Evolutionary conservation across 345 rosid genomes (phyloP).

Genomic region (Sisymbrium altissimum): DNA sequence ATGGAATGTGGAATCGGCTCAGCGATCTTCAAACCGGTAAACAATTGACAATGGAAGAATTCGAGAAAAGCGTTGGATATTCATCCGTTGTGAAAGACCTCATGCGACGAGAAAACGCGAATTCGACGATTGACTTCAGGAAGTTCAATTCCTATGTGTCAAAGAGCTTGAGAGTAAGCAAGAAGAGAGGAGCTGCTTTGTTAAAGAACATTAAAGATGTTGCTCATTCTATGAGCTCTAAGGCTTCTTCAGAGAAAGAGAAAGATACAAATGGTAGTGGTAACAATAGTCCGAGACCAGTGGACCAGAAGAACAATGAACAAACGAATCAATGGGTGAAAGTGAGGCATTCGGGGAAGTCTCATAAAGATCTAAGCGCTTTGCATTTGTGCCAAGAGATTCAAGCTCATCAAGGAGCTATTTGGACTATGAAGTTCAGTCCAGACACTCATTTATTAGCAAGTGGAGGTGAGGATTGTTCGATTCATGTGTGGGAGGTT

Average conservation of each 20-base stretch:
- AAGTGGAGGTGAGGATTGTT: conserved; percentile 80
- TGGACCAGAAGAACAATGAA: conserved; percentile 41
- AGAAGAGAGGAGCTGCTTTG: conserved; percentile 72
- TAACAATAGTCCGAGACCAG: neutral
- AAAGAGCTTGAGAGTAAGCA: conserved; percentile 75
- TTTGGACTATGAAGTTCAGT: conserved; percentile 86
- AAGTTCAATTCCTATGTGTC: conserved; percentile 58
- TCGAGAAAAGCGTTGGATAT: conserved; percentile 75
- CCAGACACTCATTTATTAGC: conserved; percentile 57
- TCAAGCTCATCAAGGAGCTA: conserved; percentile 93
- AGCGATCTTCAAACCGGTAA: conserved; percentile 96
- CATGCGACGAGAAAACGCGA: conserved; percentile 58
- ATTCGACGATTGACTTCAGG: conserved; percentile 21
- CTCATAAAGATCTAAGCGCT: conserved; percentile 78
- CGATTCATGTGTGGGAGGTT: conserved; percentile 88
- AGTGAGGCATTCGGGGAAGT: conserved; percentile 74
- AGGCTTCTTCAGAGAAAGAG: conserved; percentile 46
- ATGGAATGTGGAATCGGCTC: conserved; percentile 84
- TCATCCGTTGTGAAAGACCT: conserved; percentile 85
- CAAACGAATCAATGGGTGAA: conserved; percentile 68
- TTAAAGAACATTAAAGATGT: conserved; percentile 81
- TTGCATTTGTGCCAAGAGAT: conserved; percentile 82
- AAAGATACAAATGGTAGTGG: conserved; percentile 32
- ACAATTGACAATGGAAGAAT: conserved; percentile 85
- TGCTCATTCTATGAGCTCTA: conserved; percentile 62